These are phyloP conservation scores for Rutstroemia sp. DNA, from an alignment of 2,329 filamentous ascomycete genomes.

Conservation along the genomic window DNA sequence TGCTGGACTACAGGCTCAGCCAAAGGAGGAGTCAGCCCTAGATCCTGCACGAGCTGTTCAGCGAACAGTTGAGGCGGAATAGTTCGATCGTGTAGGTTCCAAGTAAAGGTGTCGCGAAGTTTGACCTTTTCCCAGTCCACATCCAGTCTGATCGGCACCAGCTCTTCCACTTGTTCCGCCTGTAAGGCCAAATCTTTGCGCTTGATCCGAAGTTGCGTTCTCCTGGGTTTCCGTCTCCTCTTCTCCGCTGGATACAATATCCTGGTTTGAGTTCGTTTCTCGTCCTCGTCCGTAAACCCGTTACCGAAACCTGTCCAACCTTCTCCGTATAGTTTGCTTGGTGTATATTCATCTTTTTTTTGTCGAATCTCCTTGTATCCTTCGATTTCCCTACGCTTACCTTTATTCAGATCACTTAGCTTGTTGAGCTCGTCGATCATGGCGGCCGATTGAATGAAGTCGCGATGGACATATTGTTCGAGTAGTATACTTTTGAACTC, in stretches of 20 bases:
- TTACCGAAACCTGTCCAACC: conserved; percentile 91
- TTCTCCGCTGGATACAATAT: conserved; percentile 76
- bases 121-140: conserved; percentile 95
- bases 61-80: conserved; percentile 76
- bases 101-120: conserved; percentile 94
- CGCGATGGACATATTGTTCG: conserved; percentile 57
- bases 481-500: conserved; percentile 43
- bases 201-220: conserved; percentile 65
- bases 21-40: conserved; percentile 69
- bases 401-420: conserved; percentile 48
- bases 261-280: conserved; percentile 33
- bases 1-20: conserved; percentile 56
- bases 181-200: conserved; percentile 78
- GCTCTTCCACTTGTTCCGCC: conserved; percentile 82
- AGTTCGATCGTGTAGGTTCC: conserved; percentile 91
- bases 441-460: conserved; percentile 50
- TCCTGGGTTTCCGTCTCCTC: conserved; percentile 67
- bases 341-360: conserved; percentile 48
- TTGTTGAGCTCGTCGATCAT: conserved; percentile 42
- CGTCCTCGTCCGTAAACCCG: conserved; percentile 66
- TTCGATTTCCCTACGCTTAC: conserved; percentile 59
- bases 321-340: conserved; percentile 54
- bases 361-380: conserved; percentile 60
- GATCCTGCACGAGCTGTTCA: conserved; percentile 83
- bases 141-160: conserved; percentile 85